Evolutionary conservation across 495 filamentous ascomycete species (phyloP).

Genomic region (Aspergillus diversus): DNA sequence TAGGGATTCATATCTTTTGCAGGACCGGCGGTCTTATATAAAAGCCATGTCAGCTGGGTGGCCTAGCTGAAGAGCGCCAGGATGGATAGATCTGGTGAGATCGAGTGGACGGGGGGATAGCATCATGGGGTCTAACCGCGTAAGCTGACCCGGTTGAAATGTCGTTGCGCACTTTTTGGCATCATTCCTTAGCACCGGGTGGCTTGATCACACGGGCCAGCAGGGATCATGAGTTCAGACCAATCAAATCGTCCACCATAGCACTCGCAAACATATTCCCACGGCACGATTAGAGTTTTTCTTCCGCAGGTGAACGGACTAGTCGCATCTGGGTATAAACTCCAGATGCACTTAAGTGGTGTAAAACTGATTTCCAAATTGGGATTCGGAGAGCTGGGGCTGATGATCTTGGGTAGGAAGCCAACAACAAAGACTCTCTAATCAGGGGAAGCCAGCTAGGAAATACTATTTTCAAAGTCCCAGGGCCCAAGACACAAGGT

Average conservation of each 20-base stretch:
- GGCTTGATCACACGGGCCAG: background rate
- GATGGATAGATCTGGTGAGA: background rate
- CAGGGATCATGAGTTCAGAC: background rate
- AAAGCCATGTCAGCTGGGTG: background rate
- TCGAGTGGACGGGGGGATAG: background rate
- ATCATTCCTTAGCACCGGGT: background rate
- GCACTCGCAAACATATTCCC: background rate
- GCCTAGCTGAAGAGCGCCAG: background rate
- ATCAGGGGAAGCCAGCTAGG: too few species aligned
- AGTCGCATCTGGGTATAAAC: background rate
- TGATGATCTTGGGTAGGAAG: background rate
- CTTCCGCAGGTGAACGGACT: too few species aligned
- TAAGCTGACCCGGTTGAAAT: background rate
- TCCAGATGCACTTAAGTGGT: too few species aligned
- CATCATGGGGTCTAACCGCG: background rate
- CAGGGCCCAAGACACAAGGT: too few species aligned
- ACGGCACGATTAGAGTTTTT: too few species aligned
- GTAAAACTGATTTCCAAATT: background rate
- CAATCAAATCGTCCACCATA: background rate
- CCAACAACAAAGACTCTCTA: background rate
- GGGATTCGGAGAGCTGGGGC: background rate
- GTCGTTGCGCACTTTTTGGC: background rate
- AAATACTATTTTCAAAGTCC: too few species aligned
- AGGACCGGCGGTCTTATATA: background rate
- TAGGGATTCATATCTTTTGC: background rate